phyloP scores from a whole-genome alignment of 1,139 yeast genomes.

The Geotrichum fermentans region DNA sequence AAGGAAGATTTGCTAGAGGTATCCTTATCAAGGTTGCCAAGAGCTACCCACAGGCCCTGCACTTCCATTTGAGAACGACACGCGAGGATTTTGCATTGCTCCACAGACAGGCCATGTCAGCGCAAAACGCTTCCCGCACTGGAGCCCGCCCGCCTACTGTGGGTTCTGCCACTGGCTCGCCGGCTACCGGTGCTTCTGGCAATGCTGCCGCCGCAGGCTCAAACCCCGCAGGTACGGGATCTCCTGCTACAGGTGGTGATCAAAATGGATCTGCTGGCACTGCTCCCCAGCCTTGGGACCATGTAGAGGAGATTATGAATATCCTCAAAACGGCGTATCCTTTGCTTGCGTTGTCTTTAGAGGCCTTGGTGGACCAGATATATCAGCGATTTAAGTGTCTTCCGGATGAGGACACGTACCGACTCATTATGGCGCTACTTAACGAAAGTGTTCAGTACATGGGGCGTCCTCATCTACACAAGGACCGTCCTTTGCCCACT shows the following conservation, averaged over 20 bases:
- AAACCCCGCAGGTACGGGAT: conserved; percentile 13
- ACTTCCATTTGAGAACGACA: conserved; percentile 90
- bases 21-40: conserved; percentile 89
- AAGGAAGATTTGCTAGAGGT: conserved; percentile 82
- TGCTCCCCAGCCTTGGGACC: conserved; percentile 79
- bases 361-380: conserved; percentile 91
- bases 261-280: conserved; percentile 22
- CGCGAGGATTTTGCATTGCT: conserved; percentile 88
- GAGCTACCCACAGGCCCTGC: conserved; percentile 94
- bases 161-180: conserved; percentile 20
- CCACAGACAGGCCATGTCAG: conserved; percentile 68
- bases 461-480: conserved; percentile 72
- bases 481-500: conserved; percentile 85
- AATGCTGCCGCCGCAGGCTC: conserved; percentile 17
- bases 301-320: conserved; percentile 92
- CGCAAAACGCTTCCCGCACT: conserved; percentile 29
- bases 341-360: conserved; percentile 81
- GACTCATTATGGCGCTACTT: conserved; percentile 84
- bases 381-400: conserved; percentile 90
- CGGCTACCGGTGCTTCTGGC: conserved; percentile 18
- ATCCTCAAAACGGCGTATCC: conserved; percentile 96
- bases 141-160: conserved; percentile 14
- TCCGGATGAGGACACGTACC: conserved; percentile 93
- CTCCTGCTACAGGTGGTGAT: conserved; percentile 23
- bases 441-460: conserved; percentile 92